A percentile compares a stretch with the other conserved stretches of the same genome.
Evolutionary conservation across 768 basidiomycete genomes (phyloP).

Genomic region (Russula griseocarnosa): DNA sequence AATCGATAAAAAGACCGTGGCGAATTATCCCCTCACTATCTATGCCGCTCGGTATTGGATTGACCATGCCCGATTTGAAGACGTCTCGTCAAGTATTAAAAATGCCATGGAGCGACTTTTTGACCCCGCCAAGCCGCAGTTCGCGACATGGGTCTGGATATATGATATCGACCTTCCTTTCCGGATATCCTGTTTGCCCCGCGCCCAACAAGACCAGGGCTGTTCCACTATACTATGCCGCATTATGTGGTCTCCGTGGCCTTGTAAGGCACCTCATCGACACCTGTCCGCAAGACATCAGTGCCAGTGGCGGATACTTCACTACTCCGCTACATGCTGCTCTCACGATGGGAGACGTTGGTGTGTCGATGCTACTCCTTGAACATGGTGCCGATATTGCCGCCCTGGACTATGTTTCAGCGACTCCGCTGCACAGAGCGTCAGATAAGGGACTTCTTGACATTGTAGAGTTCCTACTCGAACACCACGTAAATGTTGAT

Average conservation of each 20-base stretch:
- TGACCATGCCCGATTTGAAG: not conserved
- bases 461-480: not conserved
- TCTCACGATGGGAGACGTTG: not conserved
- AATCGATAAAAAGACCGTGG: not conserved
- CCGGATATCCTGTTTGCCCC: not conserved
- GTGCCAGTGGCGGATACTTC: not conserved
- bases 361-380: not conserved
- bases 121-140: not conserved
- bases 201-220: not conserved
- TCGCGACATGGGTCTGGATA: not conserved
- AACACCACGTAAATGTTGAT: not conserved
- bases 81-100: not conserved
- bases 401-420: not conserved
- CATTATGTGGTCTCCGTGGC: not conserved
- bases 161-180: constrained; percentile 2
- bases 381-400: not conserved
- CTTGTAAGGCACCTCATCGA: not conserved
- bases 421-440: not conserved
- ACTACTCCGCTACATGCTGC: not conserved
- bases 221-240: not conserved
- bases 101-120: not conserved
- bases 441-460: not conserved
- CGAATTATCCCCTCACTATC: not conserved
- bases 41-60: not conserved
- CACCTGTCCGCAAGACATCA: not conserved